A percentile compares a stretch with the other conserved stretches of the same genome.
phyloP scores from a whole-genome alignment of 1,139 yeast genomes.

The Saccharomyces hybrid region DNA sequence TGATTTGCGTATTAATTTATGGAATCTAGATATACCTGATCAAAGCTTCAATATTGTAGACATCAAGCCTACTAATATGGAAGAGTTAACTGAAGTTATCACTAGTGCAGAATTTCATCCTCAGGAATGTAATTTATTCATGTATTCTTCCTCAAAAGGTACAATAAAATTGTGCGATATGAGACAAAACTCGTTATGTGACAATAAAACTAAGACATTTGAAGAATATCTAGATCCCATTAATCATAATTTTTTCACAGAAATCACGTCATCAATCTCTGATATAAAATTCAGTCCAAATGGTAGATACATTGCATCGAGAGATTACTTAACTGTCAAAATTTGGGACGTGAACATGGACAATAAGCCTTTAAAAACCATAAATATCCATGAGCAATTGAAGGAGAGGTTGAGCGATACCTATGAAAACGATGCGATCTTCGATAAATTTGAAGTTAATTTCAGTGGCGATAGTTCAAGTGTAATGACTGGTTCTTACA shows the following conservation, averaged over 20 bases:
- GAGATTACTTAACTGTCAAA: slow-evolving; percentile 96
- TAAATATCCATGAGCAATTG: slow-evolving; percentile 91
- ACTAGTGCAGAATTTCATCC: slow-evolving; percentile 98
- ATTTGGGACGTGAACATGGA: slow-evolving; percentile 99
- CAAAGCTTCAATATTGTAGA: slow-evolving; percentile 96
- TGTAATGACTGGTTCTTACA: slow-evolving; percentile 95
- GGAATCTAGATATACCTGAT: slow-evolving; percentile 93
- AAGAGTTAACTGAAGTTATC: slow-evolving; percentile 95
- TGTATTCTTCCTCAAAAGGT: slow-evolving; percentile 96
- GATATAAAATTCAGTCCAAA: slow-evolving; percentile 90
- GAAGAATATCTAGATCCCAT: slow-evolving; percentile 93
- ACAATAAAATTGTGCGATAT: slow-evolving; percentile 92
- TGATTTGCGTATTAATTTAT: slow-evolving; percentile 88
- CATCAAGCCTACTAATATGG: slow-evolving; percentile 97
- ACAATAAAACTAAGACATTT: slow-evolving; percentile 76
- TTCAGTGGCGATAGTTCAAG: slow-evolving; percentile 89
- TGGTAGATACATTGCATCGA: slow-evolving; percentile 88
- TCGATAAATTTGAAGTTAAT: slow-evolving; percentile 95
- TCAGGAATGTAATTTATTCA: slow-evolving; percentile 82
- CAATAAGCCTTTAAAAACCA: slow-evolving; percentile 85
- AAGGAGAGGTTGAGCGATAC: slow-evolving; percentile 93
- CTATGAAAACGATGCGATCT: slow-evolving; percentile 95
- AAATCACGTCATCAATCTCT: slow-evolving; percentile 88
- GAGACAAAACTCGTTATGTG: slow-evolving; percentile 94
- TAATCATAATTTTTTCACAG: slow-evolving; percentile 92